phyloP scores from a whole-genome alignment of 768 basidiomycete species.

The Hortiboletus flavorubellus region DNA sequence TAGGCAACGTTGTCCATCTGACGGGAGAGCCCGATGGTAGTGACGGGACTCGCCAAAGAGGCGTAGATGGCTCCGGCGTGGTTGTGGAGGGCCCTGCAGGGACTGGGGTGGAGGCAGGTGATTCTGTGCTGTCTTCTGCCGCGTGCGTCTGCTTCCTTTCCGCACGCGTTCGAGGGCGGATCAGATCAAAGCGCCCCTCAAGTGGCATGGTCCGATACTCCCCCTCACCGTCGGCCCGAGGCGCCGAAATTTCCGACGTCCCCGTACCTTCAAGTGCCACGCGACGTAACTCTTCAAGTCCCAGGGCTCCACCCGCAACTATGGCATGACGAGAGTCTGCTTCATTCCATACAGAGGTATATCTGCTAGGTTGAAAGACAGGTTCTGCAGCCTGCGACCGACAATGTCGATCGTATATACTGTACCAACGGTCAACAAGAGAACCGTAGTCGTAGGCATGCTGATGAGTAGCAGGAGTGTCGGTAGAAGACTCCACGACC shows the following conservation, averaged over 20 bases:
- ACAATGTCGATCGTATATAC: slow-evolving; percentile 85
- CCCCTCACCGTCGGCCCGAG: slow-evolving; percentile 47
- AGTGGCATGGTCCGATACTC: slow-evolving; percentile 80
- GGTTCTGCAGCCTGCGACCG: slow-evolving; percentile 52
- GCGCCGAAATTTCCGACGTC: slow-evolving; percentile 6
- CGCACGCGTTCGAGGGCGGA: slow-evolving; percentile 44
- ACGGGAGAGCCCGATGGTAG: slow-evolving; percentile 34
- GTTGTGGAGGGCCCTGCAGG: slow-evolving; percentile 4
- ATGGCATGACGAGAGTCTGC: not conserved
- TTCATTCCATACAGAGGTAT: slow-evolving; percentile 75
- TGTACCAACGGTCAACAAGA: slow-evolving; percentile 88
- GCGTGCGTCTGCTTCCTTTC: slow-evolving; percentile 14
- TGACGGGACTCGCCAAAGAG: slow-evolving; percentile 30
- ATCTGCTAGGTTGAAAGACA: slow-evolving; percentile 53
- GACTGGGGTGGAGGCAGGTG: slow-evolving; percentile 17
- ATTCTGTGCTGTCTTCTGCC: slow-evolving; percentile 1
- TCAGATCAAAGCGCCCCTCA: slow-evolving; percentile 84
- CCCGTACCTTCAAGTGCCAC: slow-evolving; percentile 31
- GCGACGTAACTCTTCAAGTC: slow-evolving; percentile 40
- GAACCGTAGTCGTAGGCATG: slow-evolving; percentile 73
- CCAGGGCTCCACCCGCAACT: slow-evolving; percentile 29
- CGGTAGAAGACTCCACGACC: slow-evolving; percentile 24
- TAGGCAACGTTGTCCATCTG: slow-evolving; percentile 53
- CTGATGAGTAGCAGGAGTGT: slow-evolving; percentile 22
- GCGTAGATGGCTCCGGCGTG: slow-evolving; percentile 34